phyloP scores from a whole-genome alignment of 441 rosid genomes.

The Capsella rubella region DNA sequence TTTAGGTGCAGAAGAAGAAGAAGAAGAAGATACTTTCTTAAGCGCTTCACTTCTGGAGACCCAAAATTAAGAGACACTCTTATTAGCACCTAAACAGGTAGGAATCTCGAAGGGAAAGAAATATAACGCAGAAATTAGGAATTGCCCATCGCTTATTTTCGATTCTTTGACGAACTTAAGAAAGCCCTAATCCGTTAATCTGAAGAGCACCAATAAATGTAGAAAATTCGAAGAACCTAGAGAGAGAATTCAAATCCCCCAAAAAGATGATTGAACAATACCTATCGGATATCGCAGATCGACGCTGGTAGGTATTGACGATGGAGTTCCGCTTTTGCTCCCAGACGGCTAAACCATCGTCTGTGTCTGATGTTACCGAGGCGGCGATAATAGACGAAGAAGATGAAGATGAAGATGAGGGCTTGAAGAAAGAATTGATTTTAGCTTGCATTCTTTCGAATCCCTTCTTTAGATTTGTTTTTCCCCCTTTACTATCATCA shows the following conservation, averaged over 20 bases:
- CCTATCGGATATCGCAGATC: conserved; percentile 51
- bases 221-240: background rate
- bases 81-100: background rate
- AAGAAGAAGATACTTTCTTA: conserved; percentile 32
- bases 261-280: conserved; percentile 27
- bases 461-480: background rate
- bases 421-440: conserved; percentile 81
- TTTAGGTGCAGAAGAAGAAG: conserved; percentile 28
- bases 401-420: conserved; percentile 38
- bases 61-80: conserved; percentile 5
- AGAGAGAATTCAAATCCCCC: background rate
- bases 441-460: conserved; percentile 64
- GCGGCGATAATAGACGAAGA: conserved; percentile 20
- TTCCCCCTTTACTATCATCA: background rate
- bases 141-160: background rate
- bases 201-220: background rate
- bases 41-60: conserved; percentile 35
- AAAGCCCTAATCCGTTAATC: background rate
- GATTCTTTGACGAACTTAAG: background rate
- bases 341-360: conserved; percentile 54
- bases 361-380: conserved; percentile 39
- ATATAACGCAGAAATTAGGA: too few species aligned
- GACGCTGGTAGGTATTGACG: conserved; percentile 62
- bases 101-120: background rate
- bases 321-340: conserved; percentile 47